Base-by-base conservation (phyloP, 768 basidiomycete species). In the Asterophora parasitica region DNA sequence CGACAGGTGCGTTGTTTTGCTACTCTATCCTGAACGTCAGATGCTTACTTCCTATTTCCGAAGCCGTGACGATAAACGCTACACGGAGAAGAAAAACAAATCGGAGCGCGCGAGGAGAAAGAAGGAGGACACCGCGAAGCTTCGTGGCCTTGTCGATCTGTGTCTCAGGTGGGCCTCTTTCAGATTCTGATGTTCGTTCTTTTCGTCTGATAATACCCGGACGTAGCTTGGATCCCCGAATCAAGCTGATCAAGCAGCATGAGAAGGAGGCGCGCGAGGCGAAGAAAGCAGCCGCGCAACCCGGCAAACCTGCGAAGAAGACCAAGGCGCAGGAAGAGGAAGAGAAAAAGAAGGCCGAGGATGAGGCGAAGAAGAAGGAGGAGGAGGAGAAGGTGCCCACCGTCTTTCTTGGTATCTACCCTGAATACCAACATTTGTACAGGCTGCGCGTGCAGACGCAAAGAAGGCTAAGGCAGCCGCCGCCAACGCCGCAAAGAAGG, bases 81-180 rank as follows among this genome's bases (percentile, higher is more conserved):
- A 94, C 72, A 93, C 92, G 13, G 95, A 98, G 72, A 98, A 97
- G 78, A 99, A 99, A 79, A 99, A 99, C 82, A 97, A 96, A 70
- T 70, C 89, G 4, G 95, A 99, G 70, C 92, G 95, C 28, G 90
- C 92, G 10, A 80, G 92, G 49, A 77, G 91, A 64, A 99, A 99
- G 77, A 96, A 96, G 77, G 95, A 96, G 58, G 95, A 99, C 68
- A 97, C 81, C 37, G 86, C 92, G 10, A 88, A 93, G 58, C 67
- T 97, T 23, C 84, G 95, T 44, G 73, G 73, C 20, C 73, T 99
- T 19, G 92, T 99, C 42, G 95, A 98, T 72, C 70, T 85, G 47
- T 81, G 90, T 17, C 78, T 96, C 40, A 71, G 72, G 76, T 74
- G 52, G 11, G 10, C 49, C 12, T 40, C 44, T 31, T 19, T 42